Evolutionary conservation across 306 rosid genomes (phyloP).

Genomic region (Quercus engelmannii): DNA sequence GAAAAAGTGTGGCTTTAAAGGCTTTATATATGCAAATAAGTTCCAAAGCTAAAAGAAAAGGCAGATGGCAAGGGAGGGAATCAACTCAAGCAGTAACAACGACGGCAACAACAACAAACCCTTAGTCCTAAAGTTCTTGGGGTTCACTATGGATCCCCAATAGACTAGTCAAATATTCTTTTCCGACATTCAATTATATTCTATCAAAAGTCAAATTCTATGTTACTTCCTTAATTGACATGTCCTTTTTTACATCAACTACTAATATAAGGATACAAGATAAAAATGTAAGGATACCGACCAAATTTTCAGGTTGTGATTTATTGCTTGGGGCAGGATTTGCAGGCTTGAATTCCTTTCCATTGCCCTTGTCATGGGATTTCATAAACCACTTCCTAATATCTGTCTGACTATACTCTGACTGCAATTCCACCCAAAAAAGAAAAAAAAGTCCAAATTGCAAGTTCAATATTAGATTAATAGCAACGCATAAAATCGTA

Average conservation of each 20-base stretch:
- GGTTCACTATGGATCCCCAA: too few relatives aligned
- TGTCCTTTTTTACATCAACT: not conserved
- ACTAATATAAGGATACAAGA: not conserved
- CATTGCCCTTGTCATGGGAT: constrained; percentile 65
- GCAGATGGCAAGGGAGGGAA: too few relatives aligned
- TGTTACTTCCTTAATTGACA: too few relatives aligned
- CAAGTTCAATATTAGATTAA: not conserved
- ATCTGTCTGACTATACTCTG: constrained; percentile 40
- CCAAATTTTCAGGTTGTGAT: constrained; percentile 33
- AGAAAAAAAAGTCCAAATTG: not conserved
- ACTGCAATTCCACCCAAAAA: constrained; percentile 24
- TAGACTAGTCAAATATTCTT: too few relatives aligned
- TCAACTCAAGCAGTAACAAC: too few relatives aligned
- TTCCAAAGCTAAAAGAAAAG: too few relatives aligned
- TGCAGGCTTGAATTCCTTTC: constrained; percentile 40
- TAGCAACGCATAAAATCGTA: not conserved
- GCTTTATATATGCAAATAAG: too few relatives aligned
- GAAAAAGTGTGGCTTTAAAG: too few relatives aligned
- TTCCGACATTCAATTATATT: too few relatives aligned
- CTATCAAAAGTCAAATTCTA: too few relatives aligned
- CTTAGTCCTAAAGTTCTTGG: too few relatives aligned
- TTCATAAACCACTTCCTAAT: constrained; percentile 97
- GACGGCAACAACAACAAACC: too few relatives aligned
- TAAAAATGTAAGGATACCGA: constrained; percentile 24
- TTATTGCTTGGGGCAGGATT: constrained; percentile 37